Evolutionary conservation across 495 filamentous ascomycete species (phyloP).

Genomic region (Talaromyces trachyspermus): DNA sequence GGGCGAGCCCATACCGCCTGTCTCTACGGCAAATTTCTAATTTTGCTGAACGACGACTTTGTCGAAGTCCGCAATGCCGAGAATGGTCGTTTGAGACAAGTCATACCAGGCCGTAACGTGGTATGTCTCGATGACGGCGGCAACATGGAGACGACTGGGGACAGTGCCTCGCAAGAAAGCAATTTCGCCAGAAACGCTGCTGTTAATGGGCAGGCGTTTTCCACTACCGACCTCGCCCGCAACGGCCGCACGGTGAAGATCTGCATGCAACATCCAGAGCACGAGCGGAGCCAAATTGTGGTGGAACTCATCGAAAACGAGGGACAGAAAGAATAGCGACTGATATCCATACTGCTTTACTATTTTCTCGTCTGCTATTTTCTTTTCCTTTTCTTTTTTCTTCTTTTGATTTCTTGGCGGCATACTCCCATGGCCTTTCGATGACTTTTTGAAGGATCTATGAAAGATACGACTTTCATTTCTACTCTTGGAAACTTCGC

Average conservation of each 20-base stretch:
- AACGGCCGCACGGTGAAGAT: slow-evolving; percentile 70
- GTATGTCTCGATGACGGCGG: slow-evolving; percentile 82
- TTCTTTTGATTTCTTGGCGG: too few relatives aligned
- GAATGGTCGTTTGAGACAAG: slow-evolving; percentile 87
- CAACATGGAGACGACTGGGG: slow-evolving; percentile 32
- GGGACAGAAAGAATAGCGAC: slow-evolving; percentile 64
- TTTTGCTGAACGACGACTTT: slow-evolving; percentile 83
- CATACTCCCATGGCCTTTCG: too few relatives aligned
- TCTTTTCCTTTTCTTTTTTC: neutral
- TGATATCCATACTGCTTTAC: too few relatives aligned
- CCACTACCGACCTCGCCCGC: slow-evolving; percentile 7
- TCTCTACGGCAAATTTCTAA: slow-evolving; percentile 66
- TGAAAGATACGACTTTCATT: too few relatives aligned
- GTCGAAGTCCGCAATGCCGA: slow-evolving; percentile 95
- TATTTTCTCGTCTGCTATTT: too few relatives aligned
- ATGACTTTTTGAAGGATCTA: too few relatives aligned
- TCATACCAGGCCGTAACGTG: slow-evolving; percentile 85
- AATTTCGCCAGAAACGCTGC: slow-evolving; percentile 17
- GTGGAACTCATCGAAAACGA: slow-evolving; percentile 91
- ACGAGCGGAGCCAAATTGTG: slow-evolving; percentile 73
- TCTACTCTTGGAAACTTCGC: too few relatives aligned
- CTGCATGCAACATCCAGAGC: slow-evolving; percentile 88
- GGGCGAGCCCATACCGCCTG: slow-evolving; percentile 82
- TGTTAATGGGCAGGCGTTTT: slow-evolving; percentile 22
- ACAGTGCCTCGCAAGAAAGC: slow-evolving; percentile 10